Evolutionary conservation across 768 basidiomycete genomes (phyloP).

Genomic region (Suillus placidus): DNA sequence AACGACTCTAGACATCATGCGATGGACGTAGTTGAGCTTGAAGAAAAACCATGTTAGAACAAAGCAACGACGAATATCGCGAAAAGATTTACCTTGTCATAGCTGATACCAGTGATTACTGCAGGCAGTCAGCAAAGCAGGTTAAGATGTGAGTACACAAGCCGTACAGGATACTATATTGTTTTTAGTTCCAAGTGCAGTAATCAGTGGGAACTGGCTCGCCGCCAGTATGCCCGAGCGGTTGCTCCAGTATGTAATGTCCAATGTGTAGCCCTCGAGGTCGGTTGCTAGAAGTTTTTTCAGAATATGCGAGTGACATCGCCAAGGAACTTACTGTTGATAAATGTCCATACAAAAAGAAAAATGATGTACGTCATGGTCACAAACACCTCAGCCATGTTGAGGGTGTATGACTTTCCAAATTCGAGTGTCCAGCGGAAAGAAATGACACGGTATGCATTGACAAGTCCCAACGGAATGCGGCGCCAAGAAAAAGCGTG

Average conservation of each 20-base stretch:
- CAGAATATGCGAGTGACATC: neutral
- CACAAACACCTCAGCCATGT: conserved; percentile 46
- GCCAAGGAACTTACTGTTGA: conserved; percentile 43
- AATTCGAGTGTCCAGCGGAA: conserved; percentile 50
- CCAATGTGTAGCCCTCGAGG: conserved; percentile 19
- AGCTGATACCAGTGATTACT: conserved; percentile 58
- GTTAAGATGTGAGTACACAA: neutral
- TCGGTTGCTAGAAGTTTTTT: conserved; percentile 22
- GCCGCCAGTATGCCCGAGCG: conserved; percentile 46
- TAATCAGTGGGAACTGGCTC: conserved; percentile 55
- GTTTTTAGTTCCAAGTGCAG: conserved; percentile 63
- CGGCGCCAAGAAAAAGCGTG: conserved; percentile 43
- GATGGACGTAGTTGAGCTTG: conserved; percentile 43
- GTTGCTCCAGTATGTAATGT: conserved; percentile 31
- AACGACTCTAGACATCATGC: conserved; percentile 46
- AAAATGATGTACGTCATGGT: conserved; percentile 46
- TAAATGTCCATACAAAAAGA: conserved; percentile 44
- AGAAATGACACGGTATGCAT: conserved; percentile 45
- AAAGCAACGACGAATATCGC: neutral
- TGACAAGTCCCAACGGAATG: conserved; percentile 37
- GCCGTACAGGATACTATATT: conserved; percentile 50
- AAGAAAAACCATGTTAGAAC: neutral
- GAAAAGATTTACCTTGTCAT: conserved; percentile 44
- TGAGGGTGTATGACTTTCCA: conserved; percentile 40
- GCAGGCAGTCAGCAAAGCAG: conserved; percentile 5